Conservation (phyloP, 148 eudicot species). For the Rhododendron henanense region DNA sequence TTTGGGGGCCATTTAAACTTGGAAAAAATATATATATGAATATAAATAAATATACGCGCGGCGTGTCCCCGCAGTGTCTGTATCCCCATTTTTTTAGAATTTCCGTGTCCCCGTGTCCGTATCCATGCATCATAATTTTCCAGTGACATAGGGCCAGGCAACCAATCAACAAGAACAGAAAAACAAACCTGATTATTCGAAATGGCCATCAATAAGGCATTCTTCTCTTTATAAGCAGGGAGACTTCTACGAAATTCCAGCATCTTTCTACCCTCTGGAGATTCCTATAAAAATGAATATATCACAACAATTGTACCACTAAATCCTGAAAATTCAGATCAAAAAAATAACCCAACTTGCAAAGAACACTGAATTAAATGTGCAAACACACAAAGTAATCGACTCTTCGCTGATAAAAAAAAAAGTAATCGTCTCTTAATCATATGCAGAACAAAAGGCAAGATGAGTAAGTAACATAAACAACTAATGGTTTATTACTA, state of each 20-base stretch:
- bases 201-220: constrained; percentile 68
- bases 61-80: too few relatives aligned
- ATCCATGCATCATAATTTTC: background rate
- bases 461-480: background rate
- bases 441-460: background rate
- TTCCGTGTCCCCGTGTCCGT: too few relatives aligned
- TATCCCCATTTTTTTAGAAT: too few relatives aligned
- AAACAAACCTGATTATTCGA: constrained; percentile 61
- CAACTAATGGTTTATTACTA: background rate
- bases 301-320: constrained; percentile 10
- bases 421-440: background rate
- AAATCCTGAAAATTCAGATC: background rate
- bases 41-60: too few relatives aligned
- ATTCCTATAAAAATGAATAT: constrained; percentile 45
- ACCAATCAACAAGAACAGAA: constrained; percentile 4
- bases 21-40: too few relatives aligned
- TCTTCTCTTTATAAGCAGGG: constrained; percentile 88
- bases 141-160: background rate
- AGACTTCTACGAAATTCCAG: constrained; percentile 77
- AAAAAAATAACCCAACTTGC: background rate
- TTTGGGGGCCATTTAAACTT: too few relatives aligned
- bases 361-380: background rate
- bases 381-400: background rate
- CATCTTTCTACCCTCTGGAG: constrained; percentile 74
- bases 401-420: background rate